phyloP scores from a whole-genome alignment of 2,329 filamentous ascomycete genomes.

The Aureobasidium sp. region DNA sequence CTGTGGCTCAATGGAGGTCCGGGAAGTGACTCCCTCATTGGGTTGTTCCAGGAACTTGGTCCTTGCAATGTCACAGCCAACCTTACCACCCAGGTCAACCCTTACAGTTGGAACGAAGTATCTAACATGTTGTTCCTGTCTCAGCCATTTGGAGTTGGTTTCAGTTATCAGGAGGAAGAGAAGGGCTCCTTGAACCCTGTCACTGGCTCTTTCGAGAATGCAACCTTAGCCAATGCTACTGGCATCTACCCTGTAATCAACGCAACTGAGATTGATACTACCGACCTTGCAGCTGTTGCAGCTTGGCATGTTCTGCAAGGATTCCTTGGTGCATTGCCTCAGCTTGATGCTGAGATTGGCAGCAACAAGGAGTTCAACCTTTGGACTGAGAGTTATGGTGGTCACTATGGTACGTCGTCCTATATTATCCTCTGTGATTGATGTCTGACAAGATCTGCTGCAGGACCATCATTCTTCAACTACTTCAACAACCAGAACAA shows the following conservation, averaged over 20 bases:
- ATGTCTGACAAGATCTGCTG: not conserved
- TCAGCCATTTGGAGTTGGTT: constrained; percentile 54
- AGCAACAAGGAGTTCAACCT: constrained; percentile 51
- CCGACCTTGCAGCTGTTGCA: constrained; percentile 48
- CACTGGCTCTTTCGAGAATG: constrained; percentile 42
- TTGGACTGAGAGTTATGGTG: constrained; percentile 49
- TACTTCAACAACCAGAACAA: constrained; percentile 54
- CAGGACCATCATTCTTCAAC: constrained; percentile 44
- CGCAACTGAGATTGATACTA: constrained; percentile 46
- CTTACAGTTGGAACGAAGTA: constrained; percentile 53
- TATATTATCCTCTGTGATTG: not conserved
- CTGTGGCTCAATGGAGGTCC: constrained; percentile 58
- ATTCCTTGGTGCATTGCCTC: constrained; percentile 44
- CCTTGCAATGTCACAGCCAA: constrained; percentile 36
- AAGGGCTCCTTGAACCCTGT: constrained; percentile 37
- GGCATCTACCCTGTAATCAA: constrained; percentile 47
- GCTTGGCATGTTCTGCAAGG: constrained; percentile 51
- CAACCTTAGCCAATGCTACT: constrained; percentile 34
- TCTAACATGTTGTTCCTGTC: constrained; percentile 57
- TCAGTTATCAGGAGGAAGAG: constrained; percentile 40
- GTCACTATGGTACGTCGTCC: constrained; percentile 41
- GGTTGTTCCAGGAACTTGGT: constrained; percentile 50
- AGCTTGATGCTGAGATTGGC: constrained; percentile 41
- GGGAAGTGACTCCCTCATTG: constrained; percentile 48
- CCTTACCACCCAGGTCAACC: constrained; percentile 39